Percentiles rank a stretch among this genome's conserved stretches.
Evolutionary conservation across 108 stramenopile species (phyloP).

Genomic region (Parietichytrium sp.): DNA sequence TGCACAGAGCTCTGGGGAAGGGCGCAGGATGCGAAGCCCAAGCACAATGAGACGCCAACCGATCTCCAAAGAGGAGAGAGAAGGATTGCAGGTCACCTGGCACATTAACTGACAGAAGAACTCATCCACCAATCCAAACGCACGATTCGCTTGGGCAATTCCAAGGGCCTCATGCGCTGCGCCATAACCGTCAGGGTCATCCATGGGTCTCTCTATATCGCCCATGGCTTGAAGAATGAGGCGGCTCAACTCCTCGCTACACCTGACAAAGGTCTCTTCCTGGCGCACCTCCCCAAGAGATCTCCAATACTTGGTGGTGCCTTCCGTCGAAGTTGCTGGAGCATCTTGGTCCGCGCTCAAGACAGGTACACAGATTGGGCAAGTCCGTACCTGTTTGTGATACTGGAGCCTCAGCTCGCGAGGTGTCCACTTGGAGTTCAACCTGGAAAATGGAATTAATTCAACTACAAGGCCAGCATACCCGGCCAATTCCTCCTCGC

Average conservation of each 20-base stretch:
- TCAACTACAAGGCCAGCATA: conserved; percentile 16
- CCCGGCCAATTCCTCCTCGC: conserved; percentile 1
- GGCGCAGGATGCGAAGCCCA: background rate
- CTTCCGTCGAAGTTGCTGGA: background rate
- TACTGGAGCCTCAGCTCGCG: conserved; percentile 33
- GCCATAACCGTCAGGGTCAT: conserved; percentile 12
- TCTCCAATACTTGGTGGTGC: background rate
- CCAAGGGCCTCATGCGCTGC: conserved; percentile 17
- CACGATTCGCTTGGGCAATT: conserved; percentile 12
- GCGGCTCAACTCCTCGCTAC: background rate
- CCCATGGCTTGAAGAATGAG: conserved; percentile 5
- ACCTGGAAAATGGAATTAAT: background rate
- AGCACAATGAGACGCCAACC: conserved; percentile 9
- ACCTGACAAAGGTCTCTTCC: background rate
- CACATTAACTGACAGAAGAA: background rate
- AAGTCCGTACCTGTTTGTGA: background rate
- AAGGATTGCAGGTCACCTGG: background rate
- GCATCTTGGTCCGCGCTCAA: background rate
- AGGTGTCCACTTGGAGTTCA: conserved; percentile 7
- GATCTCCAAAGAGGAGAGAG: background rate
- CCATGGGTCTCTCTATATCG: background rate
- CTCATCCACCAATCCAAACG: conserved; percentile 17
- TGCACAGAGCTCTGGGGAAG: background rate
- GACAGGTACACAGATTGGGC: background rate
- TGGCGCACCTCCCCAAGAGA: background rate